Evolutionary conservation across 2,329 filamentous ascomycete species (phyloP).

Genomic region (Exophiala bonariae): DNA sequence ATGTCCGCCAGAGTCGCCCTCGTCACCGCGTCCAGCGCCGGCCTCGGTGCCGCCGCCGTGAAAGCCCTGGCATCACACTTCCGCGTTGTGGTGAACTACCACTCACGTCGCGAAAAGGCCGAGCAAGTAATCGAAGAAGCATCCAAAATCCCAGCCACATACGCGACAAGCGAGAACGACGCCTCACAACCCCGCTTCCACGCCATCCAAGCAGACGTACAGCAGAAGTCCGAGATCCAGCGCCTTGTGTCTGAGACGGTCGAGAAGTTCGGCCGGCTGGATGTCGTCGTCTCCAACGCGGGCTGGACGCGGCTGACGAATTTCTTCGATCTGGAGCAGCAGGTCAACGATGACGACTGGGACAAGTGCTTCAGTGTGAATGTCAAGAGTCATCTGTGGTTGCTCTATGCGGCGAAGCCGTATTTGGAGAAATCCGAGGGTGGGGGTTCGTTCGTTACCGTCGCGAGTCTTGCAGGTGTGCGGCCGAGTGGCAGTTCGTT

Average conservation of each 20-base stretch:
- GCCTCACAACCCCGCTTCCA: slow-evolving; percentile 22
- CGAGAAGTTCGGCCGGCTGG: slow-evolving; percentile 46
- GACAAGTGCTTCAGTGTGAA: slow-evolving; percentile 61
- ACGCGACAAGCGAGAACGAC: not conserved
- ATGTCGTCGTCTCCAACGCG: slow-evolving; percentile 45
- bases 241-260: slow-evolving; percentile 46
- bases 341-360: slow-evolving; percentile 55
- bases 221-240: slow-evolving; percentile 30
- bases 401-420: slow-evolving; percentile 56
- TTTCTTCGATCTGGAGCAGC: slow-evolving; percentile 31
- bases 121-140: slow-evolving; percentile 26
- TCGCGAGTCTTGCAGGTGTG: slow-evolving; percentile 64
- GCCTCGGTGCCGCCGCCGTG: slow-evolving; percentile 28
- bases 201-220: slow-evolving; percentile 28
- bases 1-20: slow-evolving; percentile 28
- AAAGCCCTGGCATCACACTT: slow-evolving; percentile 27
- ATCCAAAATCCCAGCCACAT: slow-evolving; percentile 18
- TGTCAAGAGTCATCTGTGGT: slow-evolving; percentile 62
- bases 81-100: slow-evolving; percentile 30
- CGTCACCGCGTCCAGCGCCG: slow-evolving; percentile 28
- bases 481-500: slow-evolving; percentile 62
- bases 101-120: slow-evolving; percentile 27
- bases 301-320: slow-evolving; percentile 43
- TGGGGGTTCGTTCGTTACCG: slow-evolving; percentile 64
- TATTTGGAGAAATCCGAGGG: slow-evolving; percentile 52